Conservation (phyloP, 1,284 basidiomycete genomes). For the Naganishia liquefaciens region DNA sequence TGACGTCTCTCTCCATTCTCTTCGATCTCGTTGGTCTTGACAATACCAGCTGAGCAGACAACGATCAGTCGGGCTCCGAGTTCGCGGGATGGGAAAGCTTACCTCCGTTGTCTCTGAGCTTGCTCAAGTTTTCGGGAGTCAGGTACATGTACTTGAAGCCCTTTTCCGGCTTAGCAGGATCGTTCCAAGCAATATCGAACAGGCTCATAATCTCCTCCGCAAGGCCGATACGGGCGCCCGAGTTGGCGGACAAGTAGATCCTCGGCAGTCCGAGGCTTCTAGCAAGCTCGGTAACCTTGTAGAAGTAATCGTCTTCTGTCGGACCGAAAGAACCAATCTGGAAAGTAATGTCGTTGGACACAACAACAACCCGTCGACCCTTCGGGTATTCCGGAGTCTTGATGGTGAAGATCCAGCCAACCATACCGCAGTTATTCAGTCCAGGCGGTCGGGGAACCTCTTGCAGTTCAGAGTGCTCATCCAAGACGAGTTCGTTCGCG, state of each 20-base stretch:
- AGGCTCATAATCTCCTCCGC: conserved; percentile 88
- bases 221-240: conserved; percentile 92
- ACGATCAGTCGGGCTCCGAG: too few species aligned
- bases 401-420: conserved; percentile 94
- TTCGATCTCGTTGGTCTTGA: conserved; percentile 81
- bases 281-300: conserved; percentile 89
- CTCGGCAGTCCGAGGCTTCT: conserved; percentile 84
- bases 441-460: conserved; percentile 91
- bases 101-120: conserved; percentile 73
- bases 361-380: conserved; percentile 83
- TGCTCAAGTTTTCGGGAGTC: conserved; percentile 78
- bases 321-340: conserved; percentile 99
- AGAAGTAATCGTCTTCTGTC: conserved; percentile 93
- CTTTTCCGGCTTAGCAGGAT: conserved; percentile 79
- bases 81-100: neutral
- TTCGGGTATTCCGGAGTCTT: conserved; percentile 89
- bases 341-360: conserved; percentile 98
- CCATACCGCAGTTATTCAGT: conserved; percentile 95
- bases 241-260: conserved; percentile 97
- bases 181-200: conserved; percentile 91
- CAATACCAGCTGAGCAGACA: conserved; percentile 60
- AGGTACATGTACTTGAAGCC: conserved; percentile 97
- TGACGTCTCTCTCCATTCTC: conserved; percentile 82
- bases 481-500: conserved; percentile 86
- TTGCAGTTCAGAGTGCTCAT: conserved; percentile 85